Evolutionary conservation across 1,139 yeast genomes (phyloP), one percentile per base, ranked within the genome.

Genomic region (Saccharomyces hybrid): DNA sequence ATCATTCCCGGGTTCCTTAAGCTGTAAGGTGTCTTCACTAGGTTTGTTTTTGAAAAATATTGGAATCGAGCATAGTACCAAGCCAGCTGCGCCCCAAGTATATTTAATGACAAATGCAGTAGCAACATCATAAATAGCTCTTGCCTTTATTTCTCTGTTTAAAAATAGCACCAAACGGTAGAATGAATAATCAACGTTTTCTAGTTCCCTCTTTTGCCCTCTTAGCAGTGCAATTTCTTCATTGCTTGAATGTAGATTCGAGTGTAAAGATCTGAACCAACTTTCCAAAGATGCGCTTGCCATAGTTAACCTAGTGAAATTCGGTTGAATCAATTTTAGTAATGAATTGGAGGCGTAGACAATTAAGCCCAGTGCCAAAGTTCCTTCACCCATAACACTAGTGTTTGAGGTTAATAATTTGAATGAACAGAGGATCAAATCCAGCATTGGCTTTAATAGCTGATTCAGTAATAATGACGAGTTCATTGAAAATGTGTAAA

Each of bases 1-100:
- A 54, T 79, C 83, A 7, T 52, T 85, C 2, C 87, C 79, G 11
- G 79, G 76, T 50, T 77, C 80, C 5, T 51, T 60, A 48, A 65
- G 26, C 11, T 20, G 63, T 14, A 79, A 76, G 9, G 74, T 72
- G 52, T 75, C 72, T 23, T 79, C 79, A 60, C 82, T 82, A 56
- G 83, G 49, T 4, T 48, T 38, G 25, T 82, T 57, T 50, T 64
- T 65, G 53, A 88, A 82, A 66, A 91, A 91, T 1, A 90, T 88
- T 2, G 97, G 97, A 4, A 93, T 84, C 1, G 96, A 84, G 73
- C 97, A 91, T 52, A 91, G 76, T 0, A 85, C 82, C 58, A 91
- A 78, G 5, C 98, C 97, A 49, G 95, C 88, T 2, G 97, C 97
- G 57, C 98, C 97, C 95, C 97, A 87, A 54, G 90, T 82, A 70